A percentile compares a stretch with the other conserved stretches of the same genome.
These are phyloP conservation scores for Haplosporangium sp. DNA, from an alignment of 371 early-diverging fungal genomes.

Conservation along the genomic window DNA sequence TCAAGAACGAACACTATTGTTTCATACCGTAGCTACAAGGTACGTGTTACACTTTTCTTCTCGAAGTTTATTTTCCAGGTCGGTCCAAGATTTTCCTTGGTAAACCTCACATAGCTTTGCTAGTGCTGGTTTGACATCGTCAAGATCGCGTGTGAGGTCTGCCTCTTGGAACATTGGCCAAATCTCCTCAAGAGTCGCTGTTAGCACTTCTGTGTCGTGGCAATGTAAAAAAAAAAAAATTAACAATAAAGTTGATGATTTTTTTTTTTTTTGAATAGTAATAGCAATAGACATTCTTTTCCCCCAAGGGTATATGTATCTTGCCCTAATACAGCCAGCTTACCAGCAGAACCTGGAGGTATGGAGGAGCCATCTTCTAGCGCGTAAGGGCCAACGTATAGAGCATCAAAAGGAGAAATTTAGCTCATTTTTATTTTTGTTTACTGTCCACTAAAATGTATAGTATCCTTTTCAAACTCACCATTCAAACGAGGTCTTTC, in stretches of 20 bases:
- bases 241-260: neutral
- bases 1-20: neutral
- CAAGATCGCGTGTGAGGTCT: constrained; percentile 34
- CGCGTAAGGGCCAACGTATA: neutral
- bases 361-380: neutral
- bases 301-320: no score
- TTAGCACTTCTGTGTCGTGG: neutral
- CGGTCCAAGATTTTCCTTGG: constrained; percentile 27
- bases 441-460: neutral
- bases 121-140: constrained; percentile 41
- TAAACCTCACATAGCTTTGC: constrained; percentile 25
- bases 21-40: constrained; percentile 36
- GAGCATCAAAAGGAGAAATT: neutral
- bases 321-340: neutral
- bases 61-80: constrained; percentile 36
- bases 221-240: neutral
- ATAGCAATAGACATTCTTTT: no score
- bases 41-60: constrained; percentile 44
- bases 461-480: neutral
- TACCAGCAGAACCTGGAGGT: neutral
- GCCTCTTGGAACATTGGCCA: constrained; percentile 43
- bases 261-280: no score
- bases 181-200: constrained; percentile 25
- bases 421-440: constrained; percentile 2
- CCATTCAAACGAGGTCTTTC: neutral